Base-by-base conservation (phyloP, 2,329 filamentous ascomycete genomes). In the Cladophialophora carrionii region DNA sequence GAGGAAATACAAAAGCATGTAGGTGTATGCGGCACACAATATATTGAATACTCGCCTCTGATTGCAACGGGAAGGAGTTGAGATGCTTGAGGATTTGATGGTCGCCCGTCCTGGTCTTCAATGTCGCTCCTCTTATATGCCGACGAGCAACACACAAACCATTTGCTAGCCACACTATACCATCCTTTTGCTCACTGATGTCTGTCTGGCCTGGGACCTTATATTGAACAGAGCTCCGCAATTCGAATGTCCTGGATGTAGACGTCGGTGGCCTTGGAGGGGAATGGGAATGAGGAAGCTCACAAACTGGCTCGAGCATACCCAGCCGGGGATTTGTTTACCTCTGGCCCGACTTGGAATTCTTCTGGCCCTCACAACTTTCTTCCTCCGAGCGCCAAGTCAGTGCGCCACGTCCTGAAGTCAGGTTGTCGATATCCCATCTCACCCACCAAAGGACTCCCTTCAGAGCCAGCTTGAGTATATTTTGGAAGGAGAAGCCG, bases 291-390 rank as follows among this genome's bases (percentile, higher is more conserved):
- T 7, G 52, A 31, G 26, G 52, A 54, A 10, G 52, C 29, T 54
- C 26, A 34, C 24, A 34, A 20, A n/a, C 4, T 34, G 52, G 24
- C 29, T 24, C 52, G 10, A 20, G 24, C 4, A 31, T n/a, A 17
- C 29, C 52, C 52, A 34, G 52, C 29, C 52, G 52, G 29, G 6
- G 29, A 32, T 8, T 54, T 54, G 52, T 31, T 54, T 31, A 54
- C 52, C 26, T 54, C 52, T 54, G 17, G 52, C 52, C 52, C 17
- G 17, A 34, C 24, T 10, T 32, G 52, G 52, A 32, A 54, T 54
- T 5, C 29, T 32, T 32, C 37, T n/a, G 48, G 22, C 48, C 48
- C 5, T 51, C 48, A 6, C 14, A 17, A 10, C 4, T 34, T 29
- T 10, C 52, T 26, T 31, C 9, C 3, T 34, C 29, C 52, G 12